These are phyloP conservation scores for Xylaria flabelliformis DNA, from an alignment of 495 filamentous ascomycete genomes.

Conservation along the genomic window DNA sequence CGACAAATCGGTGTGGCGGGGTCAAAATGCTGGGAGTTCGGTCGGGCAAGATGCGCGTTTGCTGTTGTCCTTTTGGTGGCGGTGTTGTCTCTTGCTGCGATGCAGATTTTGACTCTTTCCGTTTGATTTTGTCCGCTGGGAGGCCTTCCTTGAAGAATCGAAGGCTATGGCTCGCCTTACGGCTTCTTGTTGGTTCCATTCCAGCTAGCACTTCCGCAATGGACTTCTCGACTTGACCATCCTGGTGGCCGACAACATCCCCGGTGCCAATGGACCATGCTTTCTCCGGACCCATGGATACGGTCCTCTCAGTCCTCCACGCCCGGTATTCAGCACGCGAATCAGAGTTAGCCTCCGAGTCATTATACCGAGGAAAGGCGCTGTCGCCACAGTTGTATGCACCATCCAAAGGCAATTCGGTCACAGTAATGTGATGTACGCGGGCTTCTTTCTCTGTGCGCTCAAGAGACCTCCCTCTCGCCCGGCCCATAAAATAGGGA, in stretches of 20 bases:
- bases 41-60: constrained; percentile 24
- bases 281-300: constrained; percentile 55
- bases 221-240: constrained; percentile 75
- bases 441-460: constrained; percentile 52
- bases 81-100: constrained; percentile 42
- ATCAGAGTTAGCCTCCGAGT: constrained; percentile 39
- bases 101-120: constrained; percentile 45
- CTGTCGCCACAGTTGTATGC: constrained; percentile 48
- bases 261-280: constrained; percentile 62
- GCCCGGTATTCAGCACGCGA: constrained; percentile 46
- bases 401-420: constrained; percentile 8
- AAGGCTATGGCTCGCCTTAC: constrained; percentile 92
- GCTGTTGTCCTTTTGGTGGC: constrained; percentile 32
- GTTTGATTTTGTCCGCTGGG: constrained; percentile 59
- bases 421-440: constrained; percentile 32
- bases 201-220: constrained; percentile 82
- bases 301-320: constrained; percentile 51
- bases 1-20: constrained; percentile 30
- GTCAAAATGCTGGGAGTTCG: constrained; percentile 22
- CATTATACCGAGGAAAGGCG: constrained; percentile 34
- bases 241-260: constrained; percentile 45
- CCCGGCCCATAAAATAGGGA: constrained; percentile 38
- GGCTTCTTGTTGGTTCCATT: constrained; percentile 81
- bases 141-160: constrained; percentile 92
- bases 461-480: constrained; percentile 48